These are phyloP conservation scores for Triticum monococcum DNA, from an alignment of 176 grass and related monocot species.

Conservation along the genomic window DNA sequence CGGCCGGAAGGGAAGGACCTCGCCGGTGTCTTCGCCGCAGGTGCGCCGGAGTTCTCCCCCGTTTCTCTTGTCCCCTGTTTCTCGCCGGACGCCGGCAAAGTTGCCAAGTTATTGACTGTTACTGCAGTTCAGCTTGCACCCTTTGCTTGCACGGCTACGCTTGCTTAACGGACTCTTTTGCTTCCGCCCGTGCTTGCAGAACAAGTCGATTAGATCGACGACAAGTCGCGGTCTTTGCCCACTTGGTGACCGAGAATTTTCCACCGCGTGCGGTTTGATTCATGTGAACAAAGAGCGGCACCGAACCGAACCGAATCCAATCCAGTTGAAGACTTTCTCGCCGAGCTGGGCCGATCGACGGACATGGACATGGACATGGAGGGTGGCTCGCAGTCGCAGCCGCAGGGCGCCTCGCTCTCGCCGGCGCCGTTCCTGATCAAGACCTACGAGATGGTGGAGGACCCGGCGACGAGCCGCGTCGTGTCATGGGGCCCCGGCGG, in stretches of 20 bases:
- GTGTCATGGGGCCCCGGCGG: slow-evolving; percentile 68
- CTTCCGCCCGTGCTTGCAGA: slow-evolving; percentile 25
- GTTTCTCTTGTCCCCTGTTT: neutral
- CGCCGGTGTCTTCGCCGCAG: neutral
- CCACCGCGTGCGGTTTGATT: neutral
- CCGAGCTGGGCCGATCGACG: neutral
- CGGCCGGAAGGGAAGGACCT: neutral
- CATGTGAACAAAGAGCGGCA: neutral
- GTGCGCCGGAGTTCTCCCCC: neutral
- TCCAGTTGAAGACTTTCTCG: neutral
- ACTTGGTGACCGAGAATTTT: slow-evolving; percentile 14
- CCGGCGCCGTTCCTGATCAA: slow-evolving; percentile 77
- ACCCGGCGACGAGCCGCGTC: slow-evolving; percentile 51
- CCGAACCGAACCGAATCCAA: neutral
- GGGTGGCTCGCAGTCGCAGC: neutral
- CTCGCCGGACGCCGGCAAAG: neutral
- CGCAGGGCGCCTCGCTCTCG: slow-evolving; percentile 21
- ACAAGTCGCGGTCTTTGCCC: neutral
- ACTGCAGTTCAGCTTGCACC: neutral
- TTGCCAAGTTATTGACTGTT: too few species aligned
- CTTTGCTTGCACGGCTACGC: neutral
- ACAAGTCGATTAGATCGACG: neutral
- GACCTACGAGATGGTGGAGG: slow-evolving; percentile 91
- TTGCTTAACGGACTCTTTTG: neutral
- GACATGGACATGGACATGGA: slow-evolving; percentile 16